Percentiles rank a stretch among this genome's conserved stretches.
Evolutionary conservation across 2,329 filamentous ascomycete species (phyloP).

Genomic region (Penicillium sp.): DNA sequence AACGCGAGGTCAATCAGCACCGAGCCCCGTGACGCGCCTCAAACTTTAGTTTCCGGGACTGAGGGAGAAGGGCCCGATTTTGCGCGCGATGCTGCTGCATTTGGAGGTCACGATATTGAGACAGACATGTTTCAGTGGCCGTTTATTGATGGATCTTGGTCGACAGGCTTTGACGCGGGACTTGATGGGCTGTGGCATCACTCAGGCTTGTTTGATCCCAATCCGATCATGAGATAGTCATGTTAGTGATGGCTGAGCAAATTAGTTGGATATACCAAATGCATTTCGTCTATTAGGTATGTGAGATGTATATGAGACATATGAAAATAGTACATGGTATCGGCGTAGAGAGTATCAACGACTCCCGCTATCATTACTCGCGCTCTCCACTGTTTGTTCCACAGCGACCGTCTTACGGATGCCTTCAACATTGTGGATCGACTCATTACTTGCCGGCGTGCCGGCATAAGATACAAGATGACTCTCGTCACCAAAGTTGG

Average conservation of each 20-base stretch:
- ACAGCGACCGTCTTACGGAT: conserved; percentile 22
- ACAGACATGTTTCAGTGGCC: conserved; percentile 40
- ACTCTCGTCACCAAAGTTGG: conserved; percentile 30
- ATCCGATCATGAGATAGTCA: conserved; percentile 6
- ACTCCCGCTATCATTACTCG: neutral
- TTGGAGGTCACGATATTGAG: conserved; percentile 28
- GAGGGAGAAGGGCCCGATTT: conserved; percentile 7
- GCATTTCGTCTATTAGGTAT: neutral
- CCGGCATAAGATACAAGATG: conserved; percentile 33
- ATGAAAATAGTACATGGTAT: neutral
- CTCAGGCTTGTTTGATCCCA: conserved; percentile 17
- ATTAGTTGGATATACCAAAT: neutral
- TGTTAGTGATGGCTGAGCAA: neutral
- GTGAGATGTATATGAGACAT: neutral
- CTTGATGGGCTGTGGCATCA: conserved; percentile 32
- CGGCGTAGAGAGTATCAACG: conserved; percentile 1
- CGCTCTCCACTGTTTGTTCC: conserved; percentile 17
- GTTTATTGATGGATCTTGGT: conserved; percentile 38
- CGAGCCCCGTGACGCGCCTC: conserved; percentile 9
- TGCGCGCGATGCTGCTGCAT: conserved; percentile 2
- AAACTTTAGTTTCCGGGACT: neutral
- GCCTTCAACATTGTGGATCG: conserved; percentile 13
- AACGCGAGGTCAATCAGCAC: conserved; percentile 11
- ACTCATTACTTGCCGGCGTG: conserved; percentile 15
- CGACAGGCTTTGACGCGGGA: conserved; percentile 33